Percentiles rank a stretch among this genome's conserved stretches.
These are phyloP conservation scores for Termitomyces bulborhizus DNA, from an alignment of 768 basidiomycete species.

Conservation along the genomic window DNA sequence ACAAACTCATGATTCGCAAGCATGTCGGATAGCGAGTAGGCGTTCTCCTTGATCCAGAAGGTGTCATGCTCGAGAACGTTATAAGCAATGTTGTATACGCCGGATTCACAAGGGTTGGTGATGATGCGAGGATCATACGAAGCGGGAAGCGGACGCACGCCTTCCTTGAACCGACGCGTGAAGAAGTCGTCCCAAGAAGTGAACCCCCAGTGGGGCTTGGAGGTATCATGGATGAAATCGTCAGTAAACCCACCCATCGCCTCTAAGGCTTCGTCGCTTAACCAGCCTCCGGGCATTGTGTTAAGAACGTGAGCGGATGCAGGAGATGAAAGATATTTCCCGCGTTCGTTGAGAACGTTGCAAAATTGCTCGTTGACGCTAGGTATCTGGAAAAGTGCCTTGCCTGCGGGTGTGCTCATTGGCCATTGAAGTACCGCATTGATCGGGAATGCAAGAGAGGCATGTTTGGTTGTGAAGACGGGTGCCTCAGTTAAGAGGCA, in stretches of 20 bases:
- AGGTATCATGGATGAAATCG: conserved; percentile 4
- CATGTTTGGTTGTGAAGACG: conserved; percentile 26
- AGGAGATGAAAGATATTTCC: conserved; percentile 35
- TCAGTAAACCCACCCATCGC: conserved; percentile 3
- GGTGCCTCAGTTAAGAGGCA: conserved; percentile 37
- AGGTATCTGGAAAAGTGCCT: conserved; percentile 29
- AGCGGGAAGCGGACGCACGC: conserved; percentile 27
- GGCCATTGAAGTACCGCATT: conserved; percentile 36
- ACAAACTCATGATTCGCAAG: conserved; percentile 28
- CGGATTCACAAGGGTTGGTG: conserved; percentile 42
- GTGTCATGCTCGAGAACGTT: conserved; percentile 31
- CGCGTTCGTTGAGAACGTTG: conserved; percentile 46
- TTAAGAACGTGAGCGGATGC: conserved; percentile 38
- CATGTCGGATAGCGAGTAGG: conserved; percentile 46
- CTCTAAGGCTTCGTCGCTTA: conserved; percentile 20
- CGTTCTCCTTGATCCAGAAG: conserved; percentile 50
- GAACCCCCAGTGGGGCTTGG: conserved; percentile 4
- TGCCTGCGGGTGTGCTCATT: conserved; percentile 29
- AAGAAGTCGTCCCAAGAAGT: conserved; percentile 39
- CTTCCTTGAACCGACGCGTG: conserved; percentile 28
- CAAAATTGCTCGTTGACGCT: conserved; percentile 42
- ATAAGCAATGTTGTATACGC: conserved; percentile 28
- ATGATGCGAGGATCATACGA: conserved; percentile 24
- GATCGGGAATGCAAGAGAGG: conserved; percentile 41
- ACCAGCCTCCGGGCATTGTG: conserved; percentile 38